Evolutionary conservation across 306 rosid species (phyloP).

Genomic region (Mimosa pudica): DNA sequence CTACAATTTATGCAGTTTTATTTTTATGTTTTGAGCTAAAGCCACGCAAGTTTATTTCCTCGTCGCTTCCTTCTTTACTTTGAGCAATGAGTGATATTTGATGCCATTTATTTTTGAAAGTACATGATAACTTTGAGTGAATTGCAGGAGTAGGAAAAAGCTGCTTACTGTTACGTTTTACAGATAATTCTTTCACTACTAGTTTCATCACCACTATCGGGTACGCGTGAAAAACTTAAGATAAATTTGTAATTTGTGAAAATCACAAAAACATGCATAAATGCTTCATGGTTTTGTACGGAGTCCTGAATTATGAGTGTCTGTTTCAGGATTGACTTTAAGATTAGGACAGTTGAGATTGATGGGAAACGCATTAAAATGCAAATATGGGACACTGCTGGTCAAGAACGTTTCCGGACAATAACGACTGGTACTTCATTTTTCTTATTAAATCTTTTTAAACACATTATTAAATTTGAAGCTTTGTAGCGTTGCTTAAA

Average conservation of each 20-base stretch:
- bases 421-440: slow-evolving; percentile 37
- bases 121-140: neutral
- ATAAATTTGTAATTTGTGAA: neutral
- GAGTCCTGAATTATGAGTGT: neutral
- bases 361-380: slow-evolving; percentile 42
- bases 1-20: neutral
- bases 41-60: neutral
- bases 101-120: neutral
- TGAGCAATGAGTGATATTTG: neutral
- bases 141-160: slow-evolving; percentile 48
- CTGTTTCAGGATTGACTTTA: slow-evolving; percentile 41
- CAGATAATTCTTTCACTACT: slow-evolving; percentile 40
- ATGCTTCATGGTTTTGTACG: neutral
- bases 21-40: neutral
- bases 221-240: neutral
- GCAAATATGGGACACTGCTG: slow-evolving; percentile 49
- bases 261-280: neutral
- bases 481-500: neutral
- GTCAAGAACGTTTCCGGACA: slow-evolving; percentile 46
- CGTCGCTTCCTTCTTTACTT: neutral
- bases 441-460: neutral
- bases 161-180: slow-evolving; percentile 41
- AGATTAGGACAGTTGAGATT: slow-evolving; percentile 40
- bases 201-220: slow-evolving; percentile 45
- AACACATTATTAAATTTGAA: neutral